Evolutionary conservation across 2,329 filamentous ascomycete genomes (phyloP).

Genomic region (Cladosporium sphaerospermum): DNA sequence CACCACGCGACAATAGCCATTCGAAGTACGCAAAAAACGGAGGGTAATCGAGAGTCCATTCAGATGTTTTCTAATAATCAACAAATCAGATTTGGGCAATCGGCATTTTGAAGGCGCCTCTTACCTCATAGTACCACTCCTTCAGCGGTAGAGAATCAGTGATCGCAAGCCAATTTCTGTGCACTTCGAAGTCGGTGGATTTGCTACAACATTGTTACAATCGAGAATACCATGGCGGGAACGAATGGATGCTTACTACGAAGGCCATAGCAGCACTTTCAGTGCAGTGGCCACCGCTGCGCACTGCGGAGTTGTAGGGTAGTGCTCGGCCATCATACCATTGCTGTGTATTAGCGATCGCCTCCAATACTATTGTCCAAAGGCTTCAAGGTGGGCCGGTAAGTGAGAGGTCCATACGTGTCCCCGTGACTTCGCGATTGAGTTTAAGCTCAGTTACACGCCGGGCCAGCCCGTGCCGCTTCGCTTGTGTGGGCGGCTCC

Average conservation of each 20-base stretch:
- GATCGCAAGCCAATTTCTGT: constrained; percentile 97
- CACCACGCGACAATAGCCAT: constrained; percentile 79
- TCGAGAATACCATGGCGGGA: neutral
- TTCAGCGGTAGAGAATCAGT: constrained; percentile 80
- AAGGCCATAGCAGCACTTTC: constrained; percentile 86
- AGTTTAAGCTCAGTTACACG: too few relatives aligned
- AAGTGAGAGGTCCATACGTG: constrained; percentile 4
- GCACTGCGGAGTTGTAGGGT: constrained; percentile 84
- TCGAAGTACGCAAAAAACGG: constrained; percentile 98
- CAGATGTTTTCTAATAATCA: constrained; percentile 66
- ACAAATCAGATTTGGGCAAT: constrained; percentile 5
- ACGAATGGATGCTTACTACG: constrained; percentile 63
- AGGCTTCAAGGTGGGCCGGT: neutral
- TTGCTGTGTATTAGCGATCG: neutral
- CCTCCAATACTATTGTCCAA: neutral
- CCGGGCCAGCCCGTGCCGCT: too few relatives aligned
- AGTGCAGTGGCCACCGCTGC: constrained; percentile 79
- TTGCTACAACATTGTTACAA: constrained; percentile 54
- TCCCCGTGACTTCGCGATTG: constrained; percentile 10
- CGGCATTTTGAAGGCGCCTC: neutral
- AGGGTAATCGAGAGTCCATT: constrained; percentile 99
- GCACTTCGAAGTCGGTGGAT: constrained; percentile 98
- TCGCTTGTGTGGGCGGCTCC: too few relatives aligned
- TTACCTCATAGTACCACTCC: constrained; percentile 88
- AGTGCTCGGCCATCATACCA: constrained; percentile 66